A percentile compares a stretch with the other conserved stretches of the same genome.
phyloP scores from a whole-genome alignment of 768 basidiomycete genomes.

The Lactarius hengduanensis region DNA sequence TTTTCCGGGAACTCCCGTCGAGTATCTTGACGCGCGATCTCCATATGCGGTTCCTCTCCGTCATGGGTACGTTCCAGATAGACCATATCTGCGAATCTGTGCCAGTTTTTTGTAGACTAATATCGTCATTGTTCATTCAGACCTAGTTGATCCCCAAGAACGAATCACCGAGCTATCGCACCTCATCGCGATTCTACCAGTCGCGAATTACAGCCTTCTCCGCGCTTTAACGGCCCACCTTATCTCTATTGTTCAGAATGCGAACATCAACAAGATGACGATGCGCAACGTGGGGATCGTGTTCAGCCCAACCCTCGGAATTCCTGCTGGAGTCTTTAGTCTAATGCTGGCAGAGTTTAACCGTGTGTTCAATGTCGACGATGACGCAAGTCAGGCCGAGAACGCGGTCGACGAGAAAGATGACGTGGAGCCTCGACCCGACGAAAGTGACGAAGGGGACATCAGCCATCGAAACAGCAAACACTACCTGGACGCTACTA shows the following conservation, averaged over 20 bases:
- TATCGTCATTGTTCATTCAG: conserved; percentile 41
- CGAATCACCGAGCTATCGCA: conserved; percentile 83
- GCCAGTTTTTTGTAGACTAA: conserved; percentile 15
- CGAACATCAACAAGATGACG: conserved; percentile 93
- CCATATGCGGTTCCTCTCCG: conserved; percentile 85
- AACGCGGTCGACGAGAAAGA: conserved; percentile 20
- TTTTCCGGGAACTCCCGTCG: conserved; percentile 88
- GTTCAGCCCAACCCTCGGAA: conserved; percentile 95
- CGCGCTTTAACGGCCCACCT: conserved; percentile 94
- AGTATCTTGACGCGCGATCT: conserved; percentile 92
- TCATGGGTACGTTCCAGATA: conserved; percentile 71
- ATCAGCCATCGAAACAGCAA: conserved; percentile 72
- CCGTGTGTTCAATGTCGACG: conserved; percentile 84
- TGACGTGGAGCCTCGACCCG: conserved; percentile 17
- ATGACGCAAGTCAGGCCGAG: conserved; percentile 33
- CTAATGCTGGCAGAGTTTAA: conserved; percentile 93
- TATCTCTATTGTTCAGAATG: conserved; percentile 91
- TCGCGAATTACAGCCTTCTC: conserved; percentile 91
- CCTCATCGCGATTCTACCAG: conserved; percentile 83
- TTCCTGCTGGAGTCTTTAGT: conserved; percentile 97
- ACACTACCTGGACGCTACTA: conserved; percentile 80
- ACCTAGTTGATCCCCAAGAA: conserved; percentile 86
- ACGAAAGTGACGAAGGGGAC: conserved; percentile 35
- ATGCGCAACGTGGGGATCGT: conserved; percentile 99
- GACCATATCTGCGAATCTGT: conserved; percentile 13